Evolutionary conservation across 108 stramenopile species (phyloP), one percentile per base, ranked within the genome.

Genomic region (Fragilaria radians): DNA sequence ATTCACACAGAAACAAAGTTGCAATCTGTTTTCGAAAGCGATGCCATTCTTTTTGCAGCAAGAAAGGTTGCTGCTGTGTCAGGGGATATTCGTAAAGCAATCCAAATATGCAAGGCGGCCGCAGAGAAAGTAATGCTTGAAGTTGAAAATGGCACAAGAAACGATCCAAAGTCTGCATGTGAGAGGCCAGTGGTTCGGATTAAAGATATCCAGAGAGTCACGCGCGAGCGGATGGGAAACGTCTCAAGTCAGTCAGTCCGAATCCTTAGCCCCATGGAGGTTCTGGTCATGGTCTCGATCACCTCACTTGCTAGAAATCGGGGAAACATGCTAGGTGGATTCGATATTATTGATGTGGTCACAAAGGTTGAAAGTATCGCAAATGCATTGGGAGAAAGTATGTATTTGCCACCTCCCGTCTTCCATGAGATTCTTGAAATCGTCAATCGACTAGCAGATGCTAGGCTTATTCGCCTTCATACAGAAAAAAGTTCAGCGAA

Each of bases 41-140:
- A 85, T 46, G 89, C 93, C n/a, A 63, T 96, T 28, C 62, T 70
- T 48, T 91, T 96, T 73, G 95, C 90, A 4, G 84, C 95, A 21
- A 85, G 79, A 50, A 98, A 95, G 65, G 88, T 91, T 42, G 86
- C 92, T 2, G 78, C 75, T 18, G 24, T 83, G 32, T 84, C 89
- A 19, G 97, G 97, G 17, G 97, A 99, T 67, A 79, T 97, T 46
- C 77, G 96, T 21, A 93, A 88, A 65, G 93, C 93, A 11, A 88
- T 99, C 46, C 88, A 91, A 34, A 76, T 95, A 36, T 99, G 95
- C 55, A 68, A 86, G 36, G 64, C 76, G 30, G 97, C 97, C 9
- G 89, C 88, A 1, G 88, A 98, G 68, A 60, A 42, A 19, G 84
- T 89, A 5, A 60, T 72, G 7, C 59, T 67, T 29, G 68, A 74